Evolutionary conservation across 1,284 basidiomycete genomes (phyloP).

Genomic region (Peniophora sp.): DNA sequence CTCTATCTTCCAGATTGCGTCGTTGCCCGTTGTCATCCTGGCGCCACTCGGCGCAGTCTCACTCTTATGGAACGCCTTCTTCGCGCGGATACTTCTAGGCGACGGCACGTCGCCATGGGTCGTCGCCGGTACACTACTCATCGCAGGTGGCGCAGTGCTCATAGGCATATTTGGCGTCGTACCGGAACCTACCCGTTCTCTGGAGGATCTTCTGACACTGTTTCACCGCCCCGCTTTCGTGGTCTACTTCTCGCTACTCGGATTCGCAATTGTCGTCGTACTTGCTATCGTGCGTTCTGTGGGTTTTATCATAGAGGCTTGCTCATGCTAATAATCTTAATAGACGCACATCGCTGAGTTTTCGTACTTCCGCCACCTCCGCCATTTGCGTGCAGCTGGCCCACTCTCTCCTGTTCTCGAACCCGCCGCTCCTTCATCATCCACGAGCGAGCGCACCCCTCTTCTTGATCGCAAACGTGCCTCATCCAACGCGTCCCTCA

Average conservation of each 20-base stretch:
- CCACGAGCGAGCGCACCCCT: conserved; percentile 51
- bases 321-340: background rate
- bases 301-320: background rate
- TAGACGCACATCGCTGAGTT: conserved; percentile 57
- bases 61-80: conserved; percentile 92
- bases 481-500: conserved; percentile 19
- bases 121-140: conserved; percentile 79
- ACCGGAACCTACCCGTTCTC: conserved; percentile 81
- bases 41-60: conserved; percentile 91
- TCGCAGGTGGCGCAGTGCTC: conserved; percentile 83
- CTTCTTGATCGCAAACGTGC: conserved; percentile 43
- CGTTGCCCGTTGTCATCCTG: conserved; percentile 87
- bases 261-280: conserved; percentile 51
- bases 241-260: conserved; percentile 73
- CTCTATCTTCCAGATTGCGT: conserved; percentile 93
- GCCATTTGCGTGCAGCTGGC: conserved; percentile 14
- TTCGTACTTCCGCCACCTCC: conserved; percentile 25
- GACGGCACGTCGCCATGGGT: conserved; percentile 84
- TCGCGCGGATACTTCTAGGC: conserved; percentile 80
- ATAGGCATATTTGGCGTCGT: conserved; percentile 93
- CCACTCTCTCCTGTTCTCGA: conserved; percentile 22
- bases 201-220: conserved; percentile 79
- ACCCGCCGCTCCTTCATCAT: conserved; percentile 20
- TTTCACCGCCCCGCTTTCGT: conserved; percentile 79
- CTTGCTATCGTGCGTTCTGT: conserved; percentile 53